phyloP scores from a whole-genome alignment of 768 basidiomycete genomes.

The Kwoniella dendrophila region DNA sequence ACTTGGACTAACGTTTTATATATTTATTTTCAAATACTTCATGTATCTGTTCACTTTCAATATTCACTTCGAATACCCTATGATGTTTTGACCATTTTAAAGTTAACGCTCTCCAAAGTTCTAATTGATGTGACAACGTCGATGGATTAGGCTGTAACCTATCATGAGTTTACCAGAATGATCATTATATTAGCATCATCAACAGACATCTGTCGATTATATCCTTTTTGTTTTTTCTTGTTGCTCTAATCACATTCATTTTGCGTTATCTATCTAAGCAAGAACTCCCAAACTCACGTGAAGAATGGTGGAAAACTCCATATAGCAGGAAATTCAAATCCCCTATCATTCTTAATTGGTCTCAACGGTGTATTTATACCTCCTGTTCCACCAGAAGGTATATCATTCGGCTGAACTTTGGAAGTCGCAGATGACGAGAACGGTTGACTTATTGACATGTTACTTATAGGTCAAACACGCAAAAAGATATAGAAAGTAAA shows the following conservation, averaged over 20 bases:
- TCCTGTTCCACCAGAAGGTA: too few species aligned
- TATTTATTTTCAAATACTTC: slow-evolving; percentile 53
- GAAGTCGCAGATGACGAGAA: neutral
- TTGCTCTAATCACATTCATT: too few species aligned
- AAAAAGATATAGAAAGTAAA: neutral
- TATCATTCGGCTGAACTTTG: too few species aligned
- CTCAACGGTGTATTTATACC: slow-evolving; percentile 42
- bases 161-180: too few species aligned
- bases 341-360: slow-evolving; percentile 30
- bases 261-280: too few species aligned
- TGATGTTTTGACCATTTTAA: slow-evolving; percentile 52
- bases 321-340: slow-evolving; percentile 56
- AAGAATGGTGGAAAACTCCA: slow-evolving; percentile 59
- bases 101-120: slow-evolving; percentile 56
- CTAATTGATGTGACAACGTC: slow-evolving; percentile 55
- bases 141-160: slow-evolving; percentile 58
- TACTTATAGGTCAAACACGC: neutral
- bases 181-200: neutral
- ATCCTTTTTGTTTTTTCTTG: neutral
- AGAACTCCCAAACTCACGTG: slow-evolving; percentile 47
- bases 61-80: slow-evolving; percentile 50
- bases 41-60: slow-evolving; percentile 24
- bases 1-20: slow-evolving; percentile 51
- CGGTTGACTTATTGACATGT: slow-evolving; percentile 11
- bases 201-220: neutral